A percentile compares a stretch with the other conserved stretches of the same genome.
These are phyloP conservation scores for Phaeophleospora eucalypticola DNA, from an alignment of 2,329 filamentous ascomycete species.

Conservation along the genomic window DNA sequence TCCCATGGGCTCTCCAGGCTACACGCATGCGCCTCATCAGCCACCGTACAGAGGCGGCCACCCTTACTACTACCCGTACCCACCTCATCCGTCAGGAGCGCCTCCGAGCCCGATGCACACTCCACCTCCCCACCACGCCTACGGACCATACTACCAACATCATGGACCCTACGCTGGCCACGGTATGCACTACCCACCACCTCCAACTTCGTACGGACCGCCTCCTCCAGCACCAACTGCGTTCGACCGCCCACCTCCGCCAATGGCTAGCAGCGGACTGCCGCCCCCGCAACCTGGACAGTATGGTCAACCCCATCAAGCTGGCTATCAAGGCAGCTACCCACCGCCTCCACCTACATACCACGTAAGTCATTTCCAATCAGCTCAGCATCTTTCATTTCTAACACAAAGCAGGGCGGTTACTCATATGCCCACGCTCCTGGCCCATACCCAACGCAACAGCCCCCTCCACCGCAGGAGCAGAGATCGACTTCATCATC, in stretches of 20 bases:
- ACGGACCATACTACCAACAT: slow-evolving; percentile 33
- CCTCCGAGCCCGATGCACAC: slow-evolving; percentile 43
- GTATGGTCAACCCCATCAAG: slow-evolving; percentile 29
- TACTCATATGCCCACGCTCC: slow-evolving; percentile 20
- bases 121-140: slow-evolving; percentile 33
- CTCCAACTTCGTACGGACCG: slow-evolving; percentile 22
- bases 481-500: slow-evolving; percentile 10
- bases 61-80: slow-evolving; percentile 34
- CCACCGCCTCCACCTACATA: slow-evolving; percentile 23
- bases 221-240: slow-evolving; percentile 28
- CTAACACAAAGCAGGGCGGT: slow-evolving; percentile 2
- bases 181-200: slow-evolving; percentile 33
- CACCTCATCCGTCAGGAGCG: slow-evolving; percentile 36
- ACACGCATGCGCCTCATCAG: slow-evolving; percentile 50
- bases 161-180: slow-evolving; percentile 25
- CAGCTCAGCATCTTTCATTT: not conserved
- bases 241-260: slow-evolving; percentile 40
- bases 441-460: slow-evolving; percentile 15
- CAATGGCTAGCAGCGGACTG: slow-evolving; percentile 32
- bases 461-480: slow-evolving; percentile 9
- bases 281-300: slow-evolving; percentile 33
- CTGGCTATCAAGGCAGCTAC: slow-evolving; percentile 21
- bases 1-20: slow-evolving; percentile 59
- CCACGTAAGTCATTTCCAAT: slow-evolving; percentile 9
- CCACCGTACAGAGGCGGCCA: slow-evolving; percentile 35